These are phyloP conservation scores for Trichoderma arundinaceum DNA, from an alignment of 2,329 filamentous ascomycete species.

Conservation along the genomic window DNA sequence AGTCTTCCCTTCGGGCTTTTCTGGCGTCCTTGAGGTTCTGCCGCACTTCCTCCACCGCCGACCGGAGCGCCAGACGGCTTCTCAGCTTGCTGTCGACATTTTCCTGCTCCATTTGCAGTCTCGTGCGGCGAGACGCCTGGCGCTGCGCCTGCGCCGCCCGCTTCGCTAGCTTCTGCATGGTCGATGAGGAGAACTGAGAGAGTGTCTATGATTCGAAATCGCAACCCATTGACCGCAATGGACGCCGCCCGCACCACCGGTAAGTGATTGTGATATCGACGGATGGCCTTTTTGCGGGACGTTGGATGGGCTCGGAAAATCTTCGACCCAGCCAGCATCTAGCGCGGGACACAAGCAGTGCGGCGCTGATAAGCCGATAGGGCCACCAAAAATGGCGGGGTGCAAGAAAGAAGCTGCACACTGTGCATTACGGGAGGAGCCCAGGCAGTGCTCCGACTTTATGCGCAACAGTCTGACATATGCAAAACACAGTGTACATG, in stretches of 20 bases:
- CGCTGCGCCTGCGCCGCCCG: slow-evolving; percentile 70
- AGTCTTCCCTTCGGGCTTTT: slow-evolving; percentile 72
- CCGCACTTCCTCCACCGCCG: slow-evolving; percentile 44
- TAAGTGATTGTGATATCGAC: slow-evolving; percentile 11
- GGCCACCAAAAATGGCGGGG: neutral
- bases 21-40: slow-evolving; percentile 49
- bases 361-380: slow-evolving; percentile 22
- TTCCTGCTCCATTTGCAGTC: slow-evolving; percentile 47
- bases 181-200: neutral
- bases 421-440: neutral
- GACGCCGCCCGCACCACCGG: slow-evolving; percentile 22
- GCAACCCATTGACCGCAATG: slow-evolving; percentile 29
- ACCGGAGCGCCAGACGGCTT: slow-evolving; percentile 42
- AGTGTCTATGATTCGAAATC: neutral
- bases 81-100: slow-evolving; percentile 40
- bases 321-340: neutral
- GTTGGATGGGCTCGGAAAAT: slow-evolving; percentile 17
- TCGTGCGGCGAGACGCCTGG: slow-evolving; percentile 59
- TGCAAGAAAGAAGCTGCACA: neutral
- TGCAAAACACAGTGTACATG: neutral
- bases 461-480: neutral
- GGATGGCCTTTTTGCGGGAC: slow-evolving; percentile 5
- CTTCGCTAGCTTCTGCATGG: slow-evolving; percentile 74
- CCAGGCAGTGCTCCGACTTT: no score
- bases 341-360: neutral